phyloP scores from a whole-genome alignment of 2,329 filamentous ascomycete species.

The Allantophomopsis lycopodina region DNA sequence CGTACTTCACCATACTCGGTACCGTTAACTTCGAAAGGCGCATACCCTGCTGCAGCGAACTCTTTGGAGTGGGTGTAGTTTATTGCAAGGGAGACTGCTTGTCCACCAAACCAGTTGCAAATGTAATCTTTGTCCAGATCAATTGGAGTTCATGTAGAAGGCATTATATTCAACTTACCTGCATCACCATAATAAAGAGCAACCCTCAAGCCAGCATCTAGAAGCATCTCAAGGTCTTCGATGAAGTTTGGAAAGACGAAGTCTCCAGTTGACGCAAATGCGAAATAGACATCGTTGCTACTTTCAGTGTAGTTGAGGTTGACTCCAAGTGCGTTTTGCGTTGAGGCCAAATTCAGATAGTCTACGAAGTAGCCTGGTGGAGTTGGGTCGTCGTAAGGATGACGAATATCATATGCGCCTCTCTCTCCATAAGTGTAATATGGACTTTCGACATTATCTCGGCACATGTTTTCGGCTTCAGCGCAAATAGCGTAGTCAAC shows the following conservation, averaged over 20 bases:
- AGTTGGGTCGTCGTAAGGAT: constrained; percentile 33
- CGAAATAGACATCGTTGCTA: constrained; percentile 25
- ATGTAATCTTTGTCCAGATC: constrained; percentile 10
- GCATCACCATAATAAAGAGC: constrained; percentile 42
- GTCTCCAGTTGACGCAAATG: constrained; percentile 37
- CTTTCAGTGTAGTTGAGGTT: constrained; percentile 24
- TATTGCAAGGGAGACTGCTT: constrained; percentile 39
- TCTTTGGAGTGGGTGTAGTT: constrained; percentile 26
- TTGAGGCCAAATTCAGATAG: constrained; percentile 25
- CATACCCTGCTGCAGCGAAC: constrained; percentile 41
- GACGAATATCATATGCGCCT: constrained; percentile 36
- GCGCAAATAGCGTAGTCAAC: constrained; percentile 25
- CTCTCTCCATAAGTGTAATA: constrained; percentile 20
- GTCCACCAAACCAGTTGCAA: constrained; percentile 30
- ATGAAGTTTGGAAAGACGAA: constrained; percentile 47
- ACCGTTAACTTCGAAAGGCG: constrained; percentile 36
- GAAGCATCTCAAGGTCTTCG: constrained; percentile 26
- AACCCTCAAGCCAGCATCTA: constrained; percentile 34
- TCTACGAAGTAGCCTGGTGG: constrained; percentile 33
- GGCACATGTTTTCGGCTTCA: constrained; percentile 37
- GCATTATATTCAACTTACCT: constrained; percentile 8
- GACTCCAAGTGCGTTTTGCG: constrained; percentile 33
- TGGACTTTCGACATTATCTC: constrained; percentile 36
- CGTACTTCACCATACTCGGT: constrained; percentile 41
- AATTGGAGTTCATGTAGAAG: constrained; percentile 5